Conservation (phyloP, 139 green algal species). For the Micromonas commoda region DNA sequence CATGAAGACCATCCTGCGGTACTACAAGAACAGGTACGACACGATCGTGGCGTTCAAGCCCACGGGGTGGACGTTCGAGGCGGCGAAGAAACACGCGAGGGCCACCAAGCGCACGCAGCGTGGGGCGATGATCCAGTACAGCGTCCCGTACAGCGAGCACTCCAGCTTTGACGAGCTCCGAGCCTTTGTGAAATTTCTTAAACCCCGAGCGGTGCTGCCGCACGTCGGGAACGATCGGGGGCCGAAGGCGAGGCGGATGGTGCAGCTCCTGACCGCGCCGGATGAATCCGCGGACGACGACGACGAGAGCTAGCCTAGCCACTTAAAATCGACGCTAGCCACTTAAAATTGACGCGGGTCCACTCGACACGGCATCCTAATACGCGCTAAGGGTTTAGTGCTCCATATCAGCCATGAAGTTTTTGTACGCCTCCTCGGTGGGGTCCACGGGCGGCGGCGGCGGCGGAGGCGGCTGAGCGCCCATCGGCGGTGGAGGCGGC, state of each 20-base stretch:
- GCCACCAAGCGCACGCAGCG: conserved; percentile 44
- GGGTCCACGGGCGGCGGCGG: not conserved
- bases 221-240: conserved; percentile 23
- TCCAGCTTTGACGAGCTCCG: conserved; percentile 69
- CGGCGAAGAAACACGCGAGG: conserved; percentile 38
- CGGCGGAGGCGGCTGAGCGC: not conserved
- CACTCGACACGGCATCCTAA: no score
- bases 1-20: conserved; percentile 52
- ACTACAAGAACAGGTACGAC: conserved; percentile 38
- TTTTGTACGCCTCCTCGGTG: not conserved
- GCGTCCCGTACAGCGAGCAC: conserved; percentile 74
- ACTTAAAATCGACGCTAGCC: no score
- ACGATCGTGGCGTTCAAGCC: conserved; percentile 65
- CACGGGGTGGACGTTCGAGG: conserved; percentile 65
- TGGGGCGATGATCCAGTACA: conserved; percentile 73
- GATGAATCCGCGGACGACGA: not conserved
- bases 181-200: conserved; percentile 64
- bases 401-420: not conserved
- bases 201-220: conserved; percentile 31
- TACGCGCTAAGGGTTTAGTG: no score
- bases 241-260: not conserved
- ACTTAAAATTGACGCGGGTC: no score
- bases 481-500: not conserved
- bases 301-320: not conserved
- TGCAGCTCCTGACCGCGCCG: not conserved